Base-by-base conservation (phyloP, 2,329 filamentous ascomycete genomes). In the Ambrosiella cleistominuta region DNA sequence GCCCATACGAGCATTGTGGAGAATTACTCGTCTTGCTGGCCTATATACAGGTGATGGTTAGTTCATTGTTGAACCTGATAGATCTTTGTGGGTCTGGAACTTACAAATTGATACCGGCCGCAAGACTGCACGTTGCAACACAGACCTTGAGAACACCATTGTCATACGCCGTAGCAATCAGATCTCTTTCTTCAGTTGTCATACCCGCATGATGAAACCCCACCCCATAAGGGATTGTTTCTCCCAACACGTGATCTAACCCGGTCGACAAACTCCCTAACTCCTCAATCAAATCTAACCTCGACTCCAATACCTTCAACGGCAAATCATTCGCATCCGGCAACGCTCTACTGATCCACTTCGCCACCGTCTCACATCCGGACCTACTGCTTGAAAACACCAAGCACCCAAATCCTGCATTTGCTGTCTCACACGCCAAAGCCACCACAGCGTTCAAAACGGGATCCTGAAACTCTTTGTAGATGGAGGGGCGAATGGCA, bases 81-180 rank as follows among this genome's bases (percentile, higher is more conserved):
- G 15, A 52, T 12, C 9, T 1, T n/a, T 9, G 38, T 27, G 51
- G 27, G 51, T 17, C 12, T 27, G 3, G 6, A 13, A 62, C 70
- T 59, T 61, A 74, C 65, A 90, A 70, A 67, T 90, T 89, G 60
- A 90, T 87, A n/a, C 86, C 86, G 12, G 85, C 86, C n/a, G 86
- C 86, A 59, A 90, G 75, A 66, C 84, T 88, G 64, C 85, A 88
- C 1, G 86, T 90, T 42, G 86, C 86, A 13, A 88, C 80, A 56
- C 87, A 82, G 0, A 88, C 79, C 63, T 83, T 83, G 15, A 89
- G 66, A 4, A 77, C 72, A 0, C 85, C 84, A 44, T 71, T 68
- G 65, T 89, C 85, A 63, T 88, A 89, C 11, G 84, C 84, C 40
- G 75, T 75, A 1, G 85, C 81, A 57, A 89, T 76, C 7, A 88